Percentiles rank a stretch among this genome's conserved stretches.
phyloP scores from a whole-genome alignment of 352 stramenopile genomes.

The Globisporangium spinosum region DNA sequence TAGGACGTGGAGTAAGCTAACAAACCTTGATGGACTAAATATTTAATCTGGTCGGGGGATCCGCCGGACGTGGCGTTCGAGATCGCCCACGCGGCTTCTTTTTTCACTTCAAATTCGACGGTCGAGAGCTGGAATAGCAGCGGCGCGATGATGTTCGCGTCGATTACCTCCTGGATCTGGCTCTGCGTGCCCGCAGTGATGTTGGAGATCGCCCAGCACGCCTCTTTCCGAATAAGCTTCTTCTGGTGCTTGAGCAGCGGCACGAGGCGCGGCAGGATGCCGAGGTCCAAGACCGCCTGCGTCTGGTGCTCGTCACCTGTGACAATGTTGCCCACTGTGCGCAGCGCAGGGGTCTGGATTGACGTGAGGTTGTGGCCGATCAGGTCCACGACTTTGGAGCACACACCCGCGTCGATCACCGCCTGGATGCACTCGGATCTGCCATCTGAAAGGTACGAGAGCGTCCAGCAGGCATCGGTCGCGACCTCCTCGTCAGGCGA shows the following conservation, averaged over 20 bases:
- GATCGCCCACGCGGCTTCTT: conserved; percentile 45
- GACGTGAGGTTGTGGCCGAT: conserved; percentile 90
- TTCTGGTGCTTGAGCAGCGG: conserved; percentile 72
- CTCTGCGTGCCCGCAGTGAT: conserved; percentile 66
- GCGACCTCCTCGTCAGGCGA: conserved; percentile 96
- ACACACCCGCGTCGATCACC: conserved; percentile 96
- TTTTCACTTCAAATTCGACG: conserved; percentile 51
- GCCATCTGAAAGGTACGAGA: conserved; percentile 98
- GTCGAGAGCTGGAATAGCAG: conserved; percentile 59
- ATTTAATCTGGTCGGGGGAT: conserved; percentile 93
- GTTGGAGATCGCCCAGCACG: conserved; percentile 83
- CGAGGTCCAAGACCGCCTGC: conserved; percentile 59
- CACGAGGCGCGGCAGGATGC: conserved; percentile 46
- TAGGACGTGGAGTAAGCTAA: no score
- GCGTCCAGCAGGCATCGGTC: conserved; percentile 98
- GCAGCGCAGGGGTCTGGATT: conserved; percentile 95
- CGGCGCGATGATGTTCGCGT: conserved; percentile 68
- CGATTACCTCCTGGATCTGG: conserved; percentile 79
- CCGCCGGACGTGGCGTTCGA: conserved; percentile 56
- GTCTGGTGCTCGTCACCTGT: conserved; percentile 92
- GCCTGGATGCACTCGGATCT: conserved; percentile 97
- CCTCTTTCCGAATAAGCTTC: conserved; percentile 81
- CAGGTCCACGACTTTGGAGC: conserved; percentile 93
- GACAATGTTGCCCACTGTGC: conserved; percentile 97
- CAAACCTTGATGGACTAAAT: conserved; percentile 93